A percentile compares a stretch with the other conserved stretches of the same genome.
Conservation (phyloP, 371 early-diverging fungal genomes). For the Mortierella sp. region DNA sequence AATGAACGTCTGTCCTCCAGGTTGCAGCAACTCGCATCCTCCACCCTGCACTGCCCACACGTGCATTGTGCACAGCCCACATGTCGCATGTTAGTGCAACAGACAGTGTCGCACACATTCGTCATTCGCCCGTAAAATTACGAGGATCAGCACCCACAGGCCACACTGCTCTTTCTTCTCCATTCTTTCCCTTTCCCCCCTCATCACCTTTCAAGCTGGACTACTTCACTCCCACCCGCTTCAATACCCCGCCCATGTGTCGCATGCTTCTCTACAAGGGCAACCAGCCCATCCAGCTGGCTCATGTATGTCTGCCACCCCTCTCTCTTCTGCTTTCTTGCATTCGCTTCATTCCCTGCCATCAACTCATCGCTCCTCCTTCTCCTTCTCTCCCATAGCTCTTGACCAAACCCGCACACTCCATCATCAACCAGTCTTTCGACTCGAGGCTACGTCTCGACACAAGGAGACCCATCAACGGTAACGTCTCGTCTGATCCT, state of each 20-base stretch:
- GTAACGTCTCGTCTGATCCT: constrained; percentile 60
- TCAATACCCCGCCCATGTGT: constrained; percentile 68
- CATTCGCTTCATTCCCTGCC: constrained; percentile 1
- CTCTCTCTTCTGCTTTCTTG: too few relatives aligned
- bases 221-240: constrained; percentile 24
- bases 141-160: too few relatives aligned
- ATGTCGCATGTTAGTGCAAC: too few relatives aligned
- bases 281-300: constrained; percentile 78
- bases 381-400: constrained; percentile 23
- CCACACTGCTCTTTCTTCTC: too few relatives aligned
- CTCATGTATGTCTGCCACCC: constrained; percentile 59
- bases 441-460: constrained; percentile 81
- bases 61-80: too few relatives aligned
- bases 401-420: constrained; percentile 64
- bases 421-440: constrained; percentile 87
- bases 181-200: neutral
- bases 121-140: too few relatives aligned
- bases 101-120: too few relatives aligned
- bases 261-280: constrained; percentile 81
- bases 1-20: too few relatives aligned
- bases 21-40: too few relatives aligned
- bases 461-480: constrained; percentile 75
- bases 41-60: too few relatives aligned
- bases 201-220: constrained; percentile 36
- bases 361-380: neutral